Conservation (phyloP, 805 yeast genomes). For the Torulaspora delbrueckii region DNA sequence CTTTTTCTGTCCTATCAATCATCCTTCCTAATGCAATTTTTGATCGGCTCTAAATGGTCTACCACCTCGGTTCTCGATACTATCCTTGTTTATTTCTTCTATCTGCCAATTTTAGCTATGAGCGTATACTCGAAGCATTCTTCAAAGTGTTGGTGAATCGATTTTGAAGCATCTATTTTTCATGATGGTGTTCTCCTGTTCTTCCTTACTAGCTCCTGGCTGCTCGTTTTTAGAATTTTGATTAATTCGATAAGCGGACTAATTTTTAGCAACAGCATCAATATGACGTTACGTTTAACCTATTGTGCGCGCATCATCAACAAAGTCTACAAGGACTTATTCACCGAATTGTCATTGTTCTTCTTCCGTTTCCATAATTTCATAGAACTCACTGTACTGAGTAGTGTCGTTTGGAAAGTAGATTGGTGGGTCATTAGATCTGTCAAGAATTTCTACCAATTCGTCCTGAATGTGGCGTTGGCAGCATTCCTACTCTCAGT, state of each 20-base stretch:
- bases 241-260: constrained; percentile 66
- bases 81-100: constrained; percentile 64
- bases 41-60: constrained; percentile 59
- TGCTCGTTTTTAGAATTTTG: constrained; percentile 45
- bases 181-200: constrained; percentile 65
- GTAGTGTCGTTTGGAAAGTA: constrained; percentile 28
- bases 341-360: constrained; percentile 22
- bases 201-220: constrained; percentile 53
- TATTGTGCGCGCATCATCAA: constrained; percentile 55
- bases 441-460: constrained; percentile 38
- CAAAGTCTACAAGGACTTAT: constrained; percentile 37
- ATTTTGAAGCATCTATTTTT: constrained; percentile 62
- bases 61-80: constrained; percentile 51
- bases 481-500: constrained; percentile 38
- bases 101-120: constrained; percentile 70
- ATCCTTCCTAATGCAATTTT: constrained; percentile 35
- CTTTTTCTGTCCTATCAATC: no score
- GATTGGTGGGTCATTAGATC: constrained; percentile 34
- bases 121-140: constrained; percentile 69
- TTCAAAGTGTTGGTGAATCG: constrained; percentile 59
- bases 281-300: constrained; percentile 66
- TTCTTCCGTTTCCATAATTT: constrained; percentile 27
- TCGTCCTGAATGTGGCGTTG: constrained; percentile 39
- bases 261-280: constrained; percentile 67
- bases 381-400: constrained; percentile 25